phyloP scores from a whole-genome alignment of 1,139 yeast species.

The Zygosaccharomyces sapae region DNA sequence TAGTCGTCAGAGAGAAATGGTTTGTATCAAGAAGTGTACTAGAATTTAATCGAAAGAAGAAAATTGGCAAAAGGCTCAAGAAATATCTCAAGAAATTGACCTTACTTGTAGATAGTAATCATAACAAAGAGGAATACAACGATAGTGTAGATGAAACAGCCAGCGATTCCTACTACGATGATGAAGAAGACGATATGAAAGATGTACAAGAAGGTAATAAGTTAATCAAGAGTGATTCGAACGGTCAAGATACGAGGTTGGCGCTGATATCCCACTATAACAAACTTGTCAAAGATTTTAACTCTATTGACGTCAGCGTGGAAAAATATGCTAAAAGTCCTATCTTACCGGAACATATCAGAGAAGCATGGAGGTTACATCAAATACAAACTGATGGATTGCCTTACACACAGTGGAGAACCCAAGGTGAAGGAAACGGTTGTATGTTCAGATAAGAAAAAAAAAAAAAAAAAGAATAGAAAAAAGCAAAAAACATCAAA shows the following conservation, averaged over 20 bases:
- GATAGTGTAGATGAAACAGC: constrained; percentile 34
- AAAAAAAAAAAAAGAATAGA: not conserved
- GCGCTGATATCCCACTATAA: constrained; percentile 32
- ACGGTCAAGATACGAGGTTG: constrained; percentile 25
- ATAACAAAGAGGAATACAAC: constrained; percentile 13
- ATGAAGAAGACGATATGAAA: constrained; percentile 27
- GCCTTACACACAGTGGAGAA: constrained; percentile 61
- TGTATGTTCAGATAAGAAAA: constrained; percentile 50
- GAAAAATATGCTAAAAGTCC: constrained; percentile 52
- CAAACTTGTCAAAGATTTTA: constrained; percentile 30
- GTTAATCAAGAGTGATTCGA: constrained; percentile 23
- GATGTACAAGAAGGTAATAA: constrained; percentile 23
- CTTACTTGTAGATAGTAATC: constrained; percentile 20
- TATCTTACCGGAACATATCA: constrained; percentile 72
- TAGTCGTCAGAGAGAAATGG: constrained; percentile 58
- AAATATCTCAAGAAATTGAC: constrained; percentile 32
- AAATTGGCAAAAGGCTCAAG: constrained; percentile 32
- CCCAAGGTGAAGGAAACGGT: constrained; percentile 74
- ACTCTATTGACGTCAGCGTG: constrained; percentile 33
- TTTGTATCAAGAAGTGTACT: constrained; percentile 41
- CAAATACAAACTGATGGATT: constrained; percentile 65
- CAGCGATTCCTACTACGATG: constrained; percentile 32
- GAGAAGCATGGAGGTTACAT: constrained; percentile 84
- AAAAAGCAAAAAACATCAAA: not conserved
- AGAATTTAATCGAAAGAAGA: constrained; percentile 35